phyloP scores from a whole-genome alignment of 2,329 filamentous ascomycete genomes.

The Sarocladiaceae sp. region DNA sequence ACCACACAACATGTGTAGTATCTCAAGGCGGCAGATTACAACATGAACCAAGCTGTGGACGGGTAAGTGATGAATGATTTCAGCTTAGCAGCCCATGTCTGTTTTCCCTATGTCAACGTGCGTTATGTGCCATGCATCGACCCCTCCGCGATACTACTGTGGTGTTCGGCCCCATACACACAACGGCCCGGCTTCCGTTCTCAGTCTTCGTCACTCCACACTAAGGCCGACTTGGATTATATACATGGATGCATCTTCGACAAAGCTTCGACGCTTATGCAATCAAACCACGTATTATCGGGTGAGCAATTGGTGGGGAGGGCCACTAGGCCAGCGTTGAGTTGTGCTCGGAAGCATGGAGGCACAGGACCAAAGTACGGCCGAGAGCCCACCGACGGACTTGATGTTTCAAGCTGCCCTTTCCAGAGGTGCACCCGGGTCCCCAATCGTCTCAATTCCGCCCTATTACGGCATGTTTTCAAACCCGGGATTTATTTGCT shows the following conservation, averaged over 20 bases:
- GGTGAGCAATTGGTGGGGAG: constrained; percentile 23
- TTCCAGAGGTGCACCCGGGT: neutral
- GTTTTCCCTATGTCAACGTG: constrained; percentile 11
- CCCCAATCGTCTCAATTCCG: neutral
- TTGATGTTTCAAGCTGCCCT: constrained; percentile 18
- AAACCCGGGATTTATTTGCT: too few species aligned
- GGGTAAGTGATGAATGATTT: constrained; percentile 40
- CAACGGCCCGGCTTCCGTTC: too few species aligned
- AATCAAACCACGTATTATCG: constrained; percentile 11
- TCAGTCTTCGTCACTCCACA: too few species aligned
- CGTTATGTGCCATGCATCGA: neutral
- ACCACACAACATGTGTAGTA: constrained; percentile 26
- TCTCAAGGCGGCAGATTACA: constrained; percentile 42
- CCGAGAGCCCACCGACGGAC: constrained; percentile 30
- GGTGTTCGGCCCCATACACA: neutral
- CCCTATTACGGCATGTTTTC: too few species aligned
- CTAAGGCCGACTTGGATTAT: too few species aligned
- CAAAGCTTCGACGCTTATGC: too few species aligned
- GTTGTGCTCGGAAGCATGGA: constrained; percentile 9
- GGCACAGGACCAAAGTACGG: constrained; percentile 26
- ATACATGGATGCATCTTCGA: too few species aligned
- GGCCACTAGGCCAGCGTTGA: constrained; percentile 22
- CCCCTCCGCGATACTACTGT: neutral
- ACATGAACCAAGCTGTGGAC: constrained; percentile 48
- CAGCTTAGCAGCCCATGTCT: constrained; percentile 12